Percentiles rank a stretch among this genome's conserved stretches.
phyloP scores from a whole-genome alignment of 768 basidiomycete genomes.

The Pleurotus tuoliensis region DNA sequence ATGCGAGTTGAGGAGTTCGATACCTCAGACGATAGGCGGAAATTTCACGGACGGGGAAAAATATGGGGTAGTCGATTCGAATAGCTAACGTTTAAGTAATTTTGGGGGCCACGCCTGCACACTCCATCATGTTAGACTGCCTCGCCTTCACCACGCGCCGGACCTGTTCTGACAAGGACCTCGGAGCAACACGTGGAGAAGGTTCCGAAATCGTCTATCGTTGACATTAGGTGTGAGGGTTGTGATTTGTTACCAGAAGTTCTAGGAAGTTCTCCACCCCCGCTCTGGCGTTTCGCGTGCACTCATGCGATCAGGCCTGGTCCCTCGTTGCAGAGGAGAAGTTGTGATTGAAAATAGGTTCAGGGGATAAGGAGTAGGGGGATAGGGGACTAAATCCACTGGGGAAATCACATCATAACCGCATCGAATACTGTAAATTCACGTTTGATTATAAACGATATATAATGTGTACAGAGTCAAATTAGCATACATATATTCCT shows the following conservation, averaged over 20 bases:
- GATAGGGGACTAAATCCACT: no score
- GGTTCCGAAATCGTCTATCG: background rate
- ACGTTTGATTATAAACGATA: no score
- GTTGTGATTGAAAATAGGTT: no score
- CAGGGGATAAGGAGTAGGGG: no score
- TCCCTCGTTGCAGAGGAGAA: no score
- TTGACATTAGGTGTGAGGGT: slow-evolving; percentile 2
- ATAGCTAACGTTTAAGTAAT: slow-evolving; percentile 4
- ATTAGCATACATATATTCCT: no score
- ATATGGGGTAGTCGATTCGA: background rate
- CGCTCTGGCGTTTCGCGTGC: no score
- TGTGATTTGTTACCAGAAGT: slow-evolving; percentile 1
- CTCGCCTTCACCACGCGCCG: slow-evolving; percentile 4
- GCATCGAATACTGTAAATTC: no score
- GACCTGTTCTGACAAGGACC: background rate
- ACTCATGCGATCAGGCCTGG: no score
- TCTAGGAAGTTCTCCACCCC: no score
- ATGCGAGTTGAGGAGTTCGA: background rate
- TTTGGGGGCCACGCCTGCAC: slow-evolving; percentile 5
- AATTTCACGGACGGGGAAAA: background rate
- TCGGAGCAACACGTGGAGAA: background rate
- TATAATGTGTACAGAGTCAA: no score
- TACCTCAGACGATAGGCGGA: background rate
- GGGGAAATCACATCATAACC: no score
- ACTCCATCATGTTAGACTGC: slow-evolving; percentile 6